Percentiles rank a stretch among this genome's conserved stretches.
These are phyloP conservation scores for Tylopilus intermedius DNA, from an alignment of 768 basidiomycete species.

Conservation along the genomic window DNA sequence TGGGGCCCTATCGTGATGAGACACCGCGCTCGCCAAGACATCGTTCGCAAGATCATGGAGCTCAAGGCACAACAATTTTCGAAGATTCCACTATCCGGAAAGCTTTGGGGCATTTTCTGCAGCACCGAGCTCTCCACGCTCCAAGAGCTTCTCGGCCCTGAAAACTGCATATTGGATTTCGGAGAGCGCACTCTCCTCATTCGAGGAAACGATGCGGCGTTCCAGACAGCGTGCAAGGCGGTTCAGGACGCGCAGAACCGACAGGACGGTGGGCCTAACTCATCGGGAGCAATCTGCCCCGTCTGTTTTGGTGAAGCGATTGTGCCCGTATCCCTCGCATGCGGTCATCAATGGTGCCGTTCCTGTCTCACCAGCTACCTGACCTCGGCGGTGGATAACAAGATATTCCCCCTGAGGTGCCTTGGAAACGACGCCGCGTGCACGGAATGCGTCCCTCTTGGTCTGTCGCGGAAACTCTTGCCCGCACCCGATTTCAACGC, in stretches of 20 bases:
- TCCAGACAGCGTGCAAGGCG: constrained; percentile 33
- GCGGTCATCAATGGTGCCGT: constrained; percentile 68
- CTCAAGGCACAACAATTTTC: constrained; percentile 41
- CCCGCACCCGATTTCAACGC: constrained; percentile 48
- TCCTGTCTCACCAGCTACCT: constrained; percentile 59
- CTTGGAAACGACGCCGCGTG: constrained; percentile 64
- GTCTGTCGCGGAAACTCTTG: constrained; percentile 46
- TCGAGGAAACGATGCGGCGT: constrained; percentile 46
- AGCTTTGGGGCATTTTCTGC: constrained; percentile 43
- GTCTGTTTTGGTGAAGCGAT: constrained; percentile 61
- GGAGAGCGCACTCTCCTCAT: constrained; percentile 42
- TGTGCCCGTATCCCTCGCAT: constrained; percentile 49
- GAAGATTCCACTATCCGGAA: constrained; percentile 44
- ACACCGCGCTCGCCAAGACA: constrained; percentile 35
- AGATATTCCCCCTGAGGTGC: constrained; percentile 67
- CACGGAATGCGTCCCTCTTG: constrained; percentile 49
- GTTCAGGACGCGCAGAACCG: constrained; percentile 37
- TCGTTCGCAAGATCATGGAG: constrained; percentile 44
- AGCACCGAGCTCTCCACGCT: constrained; percentile 43
- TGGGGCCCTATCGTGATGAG: constrained; percentile 48
- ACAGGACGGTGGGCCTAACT: constrained; percentile 25
- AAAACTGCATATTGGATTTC: constrained; percentile 50
- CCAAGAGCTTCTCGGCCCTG: constrained; percentile 47
- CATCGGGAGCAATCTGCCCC: constrained; percentile 44
- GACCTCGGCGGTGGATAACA: constrained; percentile 49